Conservation (phyloP, 176 grass and related monocot genomes). For the Paspalum vaginatum region DNA sequence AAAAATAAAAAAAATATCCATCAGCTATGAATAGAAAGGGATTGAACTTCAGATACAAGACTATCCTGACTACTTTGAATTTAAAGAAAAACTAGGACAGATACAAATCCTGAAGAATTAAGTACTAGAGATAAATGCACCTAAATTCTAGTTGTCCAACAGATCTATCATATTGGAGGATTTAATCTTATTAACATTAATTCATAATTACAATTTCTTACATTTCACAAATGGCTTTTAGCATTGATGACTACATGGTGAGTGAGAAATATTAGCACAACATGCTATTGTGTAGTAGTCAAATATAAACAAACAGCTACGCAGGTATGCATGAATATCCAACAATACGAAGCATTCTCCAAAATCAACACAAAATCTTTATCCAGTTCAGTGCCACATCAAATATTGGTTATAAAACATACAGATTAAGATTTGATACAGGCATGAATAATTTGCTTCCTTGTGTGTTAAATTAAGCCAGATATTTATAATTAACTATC, state of each 20-base stretch:
- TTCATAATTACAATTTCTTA: conserved; percentile 18
- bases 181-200: conserved; percentile 24
- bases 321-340: conserved; percentile 6
- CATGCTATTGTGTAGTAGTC: background rate
- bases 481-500: background rate
- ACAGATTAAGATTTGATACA: background rate
- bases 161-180: conserved; percentile 3
- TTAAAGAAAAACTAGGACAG: conserved; percentile 16
- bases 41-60: conserved; percentile 39
- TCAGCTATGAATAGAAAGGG: conserved; percentile 36
- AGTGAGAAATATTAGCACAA: conserved; percentile 14
- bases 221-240: conserved; percentile 11
- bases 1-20: conserved; percentile 13
- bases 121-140: background rate
- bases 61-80: conserved; percentile 14
- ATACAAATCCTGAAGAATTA: conserved; percentile 19
- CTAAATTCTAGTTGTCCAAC: background rate
- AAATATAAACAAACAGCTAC: conserved; percentile 35
- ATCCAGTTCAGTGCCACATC: background rate
- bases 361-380: background rate
- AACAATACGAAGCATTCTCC: conserved; percentile 14
- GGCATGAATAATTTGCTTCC: background rate
- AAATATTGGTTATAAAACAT: background rate
- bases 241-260: background rate
- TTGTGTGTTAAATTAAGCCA: background rate